Percentiles rank a stretch among this genome's conserved stretches.
Conservation (phyloP, 2,329 filamentous ascomycete species). For the Diaporthe sp. region DNA sequence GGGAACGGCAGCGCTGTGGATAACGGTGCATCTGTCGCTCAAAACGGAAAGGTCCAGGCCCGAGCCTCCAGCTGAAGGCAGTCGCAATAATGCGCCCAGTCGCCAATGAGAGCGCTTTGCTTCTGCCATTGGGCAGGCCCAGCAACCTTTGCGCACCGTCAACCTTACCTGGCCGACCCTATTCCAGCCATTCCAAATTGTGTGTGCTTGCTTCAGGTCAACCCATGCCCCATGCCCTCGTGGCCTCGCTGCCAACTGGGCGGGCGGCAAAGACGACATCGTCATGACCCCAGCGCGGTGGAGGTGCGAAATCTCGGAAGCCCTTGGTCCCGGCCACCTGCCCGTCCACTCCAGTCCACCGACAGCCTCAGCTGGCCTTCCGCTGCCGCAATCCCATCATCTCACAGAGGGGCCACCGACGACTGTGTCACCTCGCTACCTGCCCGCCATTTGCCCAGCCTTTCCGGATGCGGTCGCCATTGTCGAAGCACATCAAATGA, state of each 20-base stretch:
- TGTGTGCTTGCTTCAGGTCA: constrained; percentile 24
- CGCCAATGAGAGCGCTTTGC: constrained; percentile 15
- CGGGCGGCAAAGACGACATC: constrained; percentile 20
- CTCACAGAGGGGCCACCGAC: constrained; percentile 5
- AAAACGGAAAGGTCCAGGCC: constrained; percentile 39
- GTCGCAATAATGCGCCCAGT: constrained; percentile 8
- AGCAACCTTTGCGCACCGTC: constrained; percentile 31
- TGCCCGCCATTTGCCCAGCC: constrained; percentile 8
- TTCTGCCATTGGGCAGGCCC: constrained; percentile 29
- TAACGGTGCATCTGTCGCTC: constrained; percentile 31
- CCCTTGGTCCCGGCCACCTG: constrained; percentile 22
- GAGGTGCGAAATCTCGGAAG: constrained; percentile 34
- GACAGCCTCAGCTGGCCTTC: constrained; percentile 20
- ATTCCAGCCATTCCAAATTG: constrained; percentile 31
- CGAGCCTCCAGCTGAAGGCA: constrained; percentile 37
- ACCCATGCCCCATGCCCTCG: constrained; percentile 13
- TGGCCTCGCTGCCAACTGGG: constrained; percentile 13
- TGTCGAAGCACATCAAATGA: constrained; percentile 39
- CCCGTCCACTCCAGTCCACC: constrained; percentile 28
- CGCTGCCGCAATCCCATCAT: constrained; percentile 14
- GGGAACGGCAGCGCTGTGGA: constrained; percentile 20
- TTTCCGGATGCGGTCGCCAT: constrained; percentile 30
- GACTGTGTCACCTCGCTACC: constrained; percentile 24
- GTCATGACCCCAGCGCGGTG: constrained; percentile 33
- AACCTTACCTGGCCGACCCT: not conserved